phyloP scores from a whole-genome alignment of 768 basidiomycete species.

The Psilocybe azurescens region DNA sequence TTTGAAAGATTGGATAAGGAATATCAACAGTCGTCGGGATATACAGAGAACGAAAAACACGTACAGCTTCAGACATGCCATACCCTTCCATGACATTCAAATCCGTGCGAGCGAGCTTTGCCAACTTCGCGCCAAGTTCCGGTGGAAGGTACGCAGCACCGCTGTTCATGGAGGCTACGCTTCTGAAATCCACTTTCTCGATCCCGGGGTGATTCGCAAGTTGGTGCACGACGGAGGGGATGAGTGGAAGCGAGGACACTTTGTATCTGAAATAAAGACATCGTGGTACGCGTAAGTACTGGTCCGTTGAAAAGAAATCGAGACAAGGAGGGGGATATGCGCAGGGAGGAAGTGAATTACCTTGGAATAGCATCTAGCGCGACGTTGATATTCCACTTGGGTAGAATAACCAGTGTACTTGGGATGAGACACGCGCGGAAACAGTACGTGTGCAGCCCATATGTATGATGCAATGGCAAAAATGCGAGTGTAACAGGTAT shows the following conservation, averaged over 20 bases:
- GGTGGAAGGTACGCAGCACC: conserved; percentile 76
- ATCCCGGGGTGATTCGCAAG: conserved; percentile 61
- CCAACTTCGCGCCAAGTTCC: conserved; percentile 49
- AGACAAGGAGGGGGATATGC: background rate
- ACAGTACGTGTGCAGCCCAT: conserved; percentile 58
- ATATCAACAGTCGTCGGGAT: no score
- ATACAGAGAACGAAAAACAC: conserved; percentile 25
- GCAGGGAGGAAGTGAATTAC: conserved; percentile 38
- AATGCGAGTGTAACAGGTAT: conserved; percentile 58
- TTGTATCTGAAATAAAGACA: conserved; percentile 48
- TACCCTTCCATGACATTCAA: conserved; percentile 56
- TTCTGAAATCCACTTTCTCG: conserved; percentile 57
- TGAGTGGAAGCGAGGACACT: conserved; percentile 51
- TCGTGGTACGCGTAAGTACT: no score
- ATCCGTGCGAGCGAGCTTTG: conserved; percentile 38
- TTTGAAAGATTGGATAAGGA: conserved; percentile 24
- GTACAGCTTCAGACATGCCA: conserved; percentile 72
- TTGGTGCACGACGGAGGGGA: conserved; percentile 72
- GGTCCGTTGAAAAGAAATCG: no score
- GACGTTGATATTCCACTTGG: conserved; percentile 61
- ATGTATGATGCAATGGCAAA: conserved; percentile 73
- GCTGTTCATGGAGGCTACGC: conserved; percentile 44
- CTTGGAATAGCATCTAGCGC: conserved; percentile 60
- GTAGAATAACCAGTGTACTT: conserved; percentile 56
- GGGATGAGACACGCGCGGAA: conserved; percentile 55